phyloP scores from a whole-genome alignment of 163 green algal species.

The Prototheca wickerhamii region DNA sequence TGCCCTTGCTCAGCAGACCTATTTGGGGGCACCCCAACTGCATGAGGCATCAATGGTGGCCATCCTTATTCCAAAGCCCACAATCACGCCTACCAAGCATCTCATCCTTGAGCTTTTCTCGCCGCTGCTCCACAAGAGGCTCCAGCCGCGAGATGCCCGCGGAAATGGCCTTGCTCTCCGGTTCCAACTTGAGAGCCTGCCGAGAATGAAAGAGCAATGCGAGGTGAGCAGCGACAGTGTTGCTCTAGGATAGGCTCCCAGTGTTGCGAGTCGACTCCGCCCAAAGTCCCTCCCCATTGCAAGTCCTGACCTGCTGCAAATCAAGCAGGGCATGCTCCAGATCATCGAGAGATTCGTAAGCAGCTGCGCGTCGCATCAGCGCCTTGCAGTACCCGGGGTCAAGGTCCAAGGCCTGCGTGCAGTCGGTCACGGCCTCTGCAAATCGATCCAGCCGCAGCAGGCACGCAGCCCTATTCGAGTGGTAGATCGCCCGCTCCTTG shows the following conservation, averaged over 20 bases:
- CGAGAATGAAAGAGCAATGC: not conserved
- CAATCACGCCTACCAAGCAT: constrained; percentile 55
- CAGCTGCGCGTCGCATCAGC: constrained; percentile 48
- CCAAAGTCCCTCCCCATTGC: not conserved
- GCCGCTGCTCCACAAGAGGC: constrained; percentile 59
- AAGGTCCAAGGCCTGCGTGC: constrained; percentile 57
- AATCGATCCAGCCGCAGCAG: constrained; percentile 44
- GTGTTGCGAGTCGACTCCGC: not conserved
- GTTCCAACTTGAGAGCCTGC: constrained; percentile 60
- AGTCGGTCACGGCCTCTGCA: constrained; percentile 36
- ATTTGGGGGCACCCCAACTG: not conserved
- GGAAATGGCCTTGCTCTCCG: constrained; percentile 34
- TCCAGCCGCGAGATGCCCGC: constrained; percentile 43
- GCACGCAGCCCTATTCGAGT: constrained; percentile 65
- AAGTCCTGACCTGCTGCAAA: not conserved
- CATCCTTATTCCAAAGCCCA: not conserved
- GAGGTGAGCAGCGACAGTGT: too few species aligned
- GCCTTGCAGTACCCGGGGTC: constrained; percentile 55
- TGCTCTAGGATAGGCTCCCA: too few species aligned
- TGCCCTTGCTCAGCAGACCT: not conserved
- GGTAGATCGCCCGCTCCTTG: constrained; percentile 58
- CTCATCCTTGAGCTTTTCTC: constrained; percentile 87
- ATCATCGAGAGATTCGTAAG: constrained; percentile 71
- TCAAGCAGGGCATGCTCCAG: constrained; percentile 69
- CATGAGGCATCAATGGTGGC: not conserved